Percentiles rank a stretch among this genome's conserved stretches.
Evolutionary conservation across 805 yeast genomes (phyloP).

Genomic region (Candida alai): DNA sequence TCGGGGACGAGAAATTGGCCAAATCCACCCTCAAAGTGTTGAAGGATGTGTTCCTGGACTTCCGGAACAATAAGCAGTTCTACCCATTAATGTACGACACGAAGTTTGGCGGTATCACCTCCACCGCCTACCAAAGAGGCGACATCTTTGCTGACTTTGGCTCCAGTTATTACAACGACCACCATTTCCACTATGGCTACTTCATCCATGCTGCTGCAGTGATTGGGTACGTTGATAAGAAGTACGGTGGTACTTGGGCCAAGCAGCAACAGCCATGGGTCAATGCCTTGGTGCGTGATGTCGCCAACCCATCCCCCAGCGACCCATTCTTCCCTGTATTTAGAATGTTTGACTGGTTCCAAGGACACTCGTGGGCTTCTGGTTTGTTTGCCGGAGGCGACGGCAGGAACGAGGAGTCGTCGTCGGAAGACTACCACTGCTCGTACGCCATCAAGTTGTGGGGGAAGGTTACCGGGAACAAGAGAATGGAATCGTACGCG

Average conservation of each 20-base stretch:
- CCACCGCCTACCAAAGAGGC: slow-evolving; percentile 14
- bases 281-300: slow-evolving; percentile 60
- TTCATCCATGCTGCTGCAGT: slow-evolving; percentile 24
- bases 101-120: slow-evolving; percentile 24
- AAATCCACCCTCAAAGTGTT: slow-evolving; percentile 12
- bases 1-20: slow-evolving; percentile 17
- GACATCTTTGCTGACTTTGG: slow-evolving; percentile 25
- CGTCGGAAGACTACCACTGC: slow-evolving; percentile 69
- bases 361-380: slow-evolving; percentile 74
- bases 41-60: slow-evolving; percentile 16
- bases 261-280: slow-evolving; percentile 50
- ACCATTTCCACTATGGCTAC: slow-evolving; percentile 32
- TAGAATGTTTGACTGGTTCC: slow-evolving; percentile 66
- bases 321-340: slow-evolving; percentile 61
- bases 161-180: slow-evolving; percentile 28
- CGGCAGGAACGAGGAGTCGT: slow-evolving; percentile 69
- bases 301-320: slow-evolving; percentile 53
- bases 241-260: slow-evolving; percentile 50
- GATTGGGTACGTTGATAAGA: slow-evolving; percentile 19
- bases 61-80: slow-evolving; percentile 16
- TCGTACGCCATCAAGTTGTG: slow-evolving; percentile 68
- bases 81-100: slow-evolving; percentile 28
- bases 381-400: slow-evolving; percentile 61
- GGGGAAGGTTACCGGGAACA: slow-evolving; percentile 57
- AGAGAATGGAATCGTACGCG: slow-evolving; percentile 49